A percentile compares a stretch with the other conserved stretches of the same genome.
Evolutionary conservation across 23 red algal species (phyloP).

Genomic region (Chondrus crispus): DNA sequence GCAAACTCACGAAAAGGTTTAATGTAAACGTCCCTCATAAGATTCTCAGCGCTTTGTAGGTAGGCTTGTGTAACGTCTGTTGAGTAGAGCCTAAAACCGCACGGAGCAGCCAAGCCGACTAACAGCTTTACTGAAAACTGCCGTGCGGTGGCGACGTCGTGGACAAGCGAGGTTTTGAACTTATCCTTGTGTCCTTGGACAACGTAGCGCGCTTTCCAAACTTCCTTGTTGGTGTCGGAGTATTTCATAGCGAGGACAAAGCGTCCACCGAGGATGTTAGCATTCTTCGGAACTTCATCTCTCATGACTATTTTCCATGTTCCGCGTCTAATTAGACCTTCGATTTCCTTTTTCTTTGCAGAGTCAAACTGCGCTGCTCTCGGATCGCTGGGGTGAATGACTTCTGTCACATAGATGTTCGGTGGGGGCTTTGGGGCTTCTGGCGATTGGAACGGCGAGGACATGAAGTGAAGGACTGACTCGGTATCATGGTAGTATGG

Average conservation of each 20-base stretch:
- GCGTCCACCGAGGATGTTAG: not conserved
- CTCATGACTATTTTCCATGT: not conserved
- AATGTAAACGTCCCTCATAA: not conserved
- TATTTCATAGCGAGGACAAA: conserved; percentile 20
- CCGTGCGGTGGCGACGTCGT: not conserved
- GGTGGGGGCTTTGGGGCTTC: not conserved
- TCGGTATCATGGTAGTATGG: not conserved
- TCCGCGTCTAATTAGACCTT: not conserved
- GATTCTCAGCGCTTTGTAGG: not conserved
- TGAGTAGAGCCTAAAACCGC: not conserved
- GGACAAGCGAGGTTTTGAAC: not conserved
- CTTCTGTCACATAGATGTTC: not conserved
- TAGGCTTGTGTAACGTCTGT: conserved; percentile 6
- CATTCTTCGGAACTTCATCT: not conserved
- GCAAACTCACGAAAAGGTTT: not conserved
- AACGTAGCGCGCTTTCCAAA: not conserved
- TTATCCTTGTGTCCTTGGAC: not conserved
- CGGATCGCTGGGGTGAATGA: not conserved
- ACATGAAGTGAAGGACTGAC: not conserved
- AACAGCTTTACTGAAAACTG: not conserved
- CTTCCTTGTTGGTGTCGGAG: not conserved
- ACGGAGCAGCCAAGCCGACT: not conserved
- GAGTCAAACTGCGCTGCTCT: not conserved
- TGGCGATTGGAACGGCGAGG: not conserved
- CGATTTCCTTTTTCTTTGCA: not conserved